Evolutionary conservation across 2,329 filamentous ascomycete genomes (phyloP), one percentile per base, ranked within the genome.

Genomic region (Rachicladosporium sp.): DNA sequence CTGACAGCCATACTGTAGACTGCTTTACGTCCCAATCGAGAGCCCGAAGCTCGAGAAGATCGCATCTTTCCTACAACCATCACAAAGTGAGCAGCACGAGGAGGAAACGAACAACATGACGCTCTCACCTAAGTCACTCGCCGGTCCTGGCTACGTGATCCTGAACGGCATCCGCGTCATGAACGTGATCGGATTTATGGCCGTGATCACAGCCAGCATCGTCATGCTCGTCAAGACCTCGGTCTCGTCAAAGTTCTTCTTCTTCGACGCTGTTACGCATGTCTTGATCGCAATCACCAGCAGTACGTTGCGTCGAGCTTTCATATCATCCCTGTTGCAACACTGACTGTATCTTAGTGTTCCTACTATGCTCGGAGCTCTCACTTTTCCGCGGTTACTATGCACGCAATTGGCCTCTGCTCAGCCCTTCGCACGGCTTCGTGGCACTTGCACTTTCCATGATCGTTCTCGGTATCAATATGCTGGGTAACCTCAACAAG

Each of bases 151-250:
- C 53, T 71, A 68, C 54, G 67, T 71, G 46, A 68, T 70, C 42
- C 65, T 71, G 45, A 70, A 70, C 48, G 53, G 65, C 40, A 53
- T 70, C 38, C 63, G 68, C 11, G 66, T 56, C 19, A 55, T 70
- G 55, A 71, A 71, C 54, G 67, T 70, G 42, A 62, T 68, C 42
- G 60, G 59, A 27, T 58, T 71, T 6, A 52, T 64, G 32, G 62
- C 67, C 4, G 64, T 70, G 30, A 60, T 68, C 43, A 61, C 66
- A 4, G 68, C 66, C 44, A 68, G 66, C 50, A 51, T 70, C 33
- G 60, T 70, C 37, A 83, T 93, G 74, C 76, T 93, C 47, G 72
- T 89, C 59, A 87, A 87, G 66, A 86, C 85, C 42, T 76, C 84
- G 54, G 73, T 84, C 45, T 71, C 76, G 42, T 80, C 76, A 48